These are phyloP conservation scores for Purpureocillium takamizusanense DNA, from an alignment of 2,329 filamentous ascomycete species.

Conservation along the genomic window DNA sequence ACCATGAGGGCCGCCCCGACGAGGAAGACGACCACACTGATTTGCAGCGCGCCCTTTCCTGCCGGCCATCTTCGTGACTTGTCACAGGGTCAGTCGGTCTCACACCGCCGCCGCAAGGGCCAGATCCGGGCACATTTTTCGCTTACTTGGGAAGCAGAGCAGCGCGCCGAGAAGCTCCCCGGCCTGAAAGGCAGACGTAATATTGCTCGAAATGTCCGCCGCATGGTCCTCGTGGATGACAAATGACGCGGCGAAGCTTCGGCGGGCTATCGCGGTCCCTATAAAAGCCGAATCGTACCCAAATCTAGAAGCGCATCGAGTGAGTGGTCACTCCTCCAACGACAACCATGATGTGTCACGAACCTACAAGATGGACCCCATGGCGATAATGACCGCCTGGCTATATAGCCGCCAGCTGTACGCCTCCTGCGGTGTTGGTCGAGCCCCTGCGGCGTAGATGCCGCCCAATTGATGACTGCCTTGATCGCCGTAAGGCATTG, in stretches of 20 bases:
- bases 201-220: conserved; percentile 27
- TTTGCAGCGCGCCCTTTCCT: conserved; percentile 39
- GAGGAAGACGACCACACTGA: conserved; percentile 32
- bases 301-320: conserved; percentile 24
- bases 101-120: too few species aligned
- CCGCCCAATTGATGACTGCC: conserved; percentile 28
- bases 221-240: conserved; percentile 17
- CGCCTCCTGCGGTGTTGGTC: conserved; percentile 45
- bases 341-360: background rate
- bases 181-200: conserved; percentile 38
- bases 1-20: conserved; percentile 34
- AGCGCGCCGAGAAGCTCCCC: conserved; percentile 45
- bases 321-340: too few species aligned
- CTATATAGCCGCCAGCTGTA: conserved; percentile 43
- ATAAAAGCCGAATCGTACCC: conserved; percentile 47
- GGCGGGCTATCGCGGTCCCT: conserved; percentile 41
- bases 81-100: too few species aligned
- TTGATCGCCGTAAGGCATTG: too few species aligned
- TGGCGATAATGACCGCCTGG: conserved; percentile 37
- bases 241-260: conserved; percentile 35
- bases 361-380: conserved; percentile 30
- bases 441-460: conserved; percentile 41
- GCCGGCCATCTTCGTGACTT: conserved; percentile 38
- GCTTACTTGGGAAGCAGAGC: conserved; percentile 30
- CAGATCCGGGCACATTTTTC: too few species aligned